A percentile compares a stretch with the other conserved stretches of the same genome.
phyloP scores from a whole-genome alignment of 805 yeast genomes.

The Yarrowia hollandica region DNA sequence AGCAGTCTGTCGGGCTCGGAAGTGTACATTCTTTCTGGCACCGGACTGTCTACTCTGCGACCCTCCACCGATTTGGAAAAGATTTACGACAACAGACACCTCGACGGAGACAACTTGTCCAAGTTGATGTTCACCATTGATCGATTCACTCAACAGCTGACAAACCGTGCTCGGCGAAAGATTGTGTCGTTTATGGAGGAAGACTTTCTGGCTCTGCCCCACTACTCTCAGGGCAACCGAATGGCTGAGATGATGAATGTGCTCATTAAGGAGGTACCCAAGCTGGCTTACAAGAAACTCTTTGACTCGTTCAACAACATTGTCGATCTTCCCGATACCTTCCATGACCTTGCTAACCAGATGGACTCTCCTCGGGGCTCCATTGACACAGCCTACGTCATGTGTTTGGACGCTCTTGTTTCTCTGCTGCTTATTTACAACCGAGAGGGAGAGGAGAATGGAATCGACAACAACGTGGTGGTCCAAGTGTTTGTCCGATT shows the following conservation, averaged over 20 bases:
- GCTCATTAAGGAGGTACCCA: conserved; percentile 5
- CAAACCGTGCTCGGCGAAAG: neutral
- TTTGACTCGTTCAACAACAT: conserved; percentile 1
- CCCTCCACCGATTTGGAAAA: neutral
- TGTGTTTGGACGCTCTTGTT: conserved; percentile 1
- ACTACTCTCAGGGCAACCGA: conserved; percentile 12
- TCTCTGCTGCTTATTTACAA: conserved; percentile 1
- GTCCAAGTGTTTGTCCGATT: neutral
- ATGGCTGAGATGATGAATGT: conserved; percentile 4
- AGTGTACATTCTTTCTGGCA: neutral
- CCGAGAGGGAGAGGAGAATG: conserved; percentile 12
- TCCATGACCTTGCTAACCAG: neutral
- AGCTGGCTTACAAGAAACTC: conserved; percentile 7
- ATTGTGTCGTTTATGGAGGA: conserved; percentile 16
- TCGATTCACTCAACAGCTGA: neutral
- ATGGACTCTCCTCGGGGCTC: neutral
- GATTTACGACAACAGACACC: conserved; percentile 8
- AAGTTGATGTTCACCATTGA: conserved; percentile 10
- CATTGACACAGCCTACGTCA: conserved; percentile 13
- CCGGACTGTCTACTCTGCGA: neutral
- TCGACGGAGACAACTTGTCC: neutral
- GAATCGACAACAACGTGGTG: neutral
- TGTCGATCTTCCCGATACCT: neutral
- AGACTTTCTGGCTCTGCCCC: conserved; percentile 7
- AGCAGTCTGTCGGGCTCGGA: conserved; percentile 3